Base-by-base conservation (phyloP, 495 filamentous ascomycete genomes). In the Penicillium cataractarum region DNA sequence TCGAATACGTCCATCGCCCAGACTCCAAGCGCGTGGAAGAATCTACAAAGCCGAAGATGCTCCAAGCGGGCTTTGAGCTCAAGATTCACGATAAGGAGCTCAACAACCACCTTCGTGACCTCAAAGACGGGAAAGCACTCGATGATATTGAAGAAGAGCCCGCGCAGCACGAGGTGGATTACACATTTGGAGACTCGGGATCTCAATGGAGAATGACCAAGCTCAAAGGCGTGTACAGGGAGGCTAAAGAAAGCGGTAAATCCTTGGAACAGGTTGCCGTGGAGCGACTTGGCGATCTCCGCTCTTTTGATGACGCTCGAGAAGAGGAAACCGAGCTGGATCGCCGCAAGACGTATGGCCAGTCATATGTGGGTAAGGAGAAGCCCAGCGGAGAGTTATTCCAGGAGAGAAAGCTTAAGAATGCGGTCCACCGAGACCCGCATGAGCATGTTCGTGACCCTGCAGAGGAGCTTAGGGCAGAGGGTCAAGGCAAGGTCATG, bases 191-290 rank as follows among this genome's bases (percentile, higher is more conserved):
- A 19, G 96, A 99, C 73, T 73, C 85, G 15, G 95, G 96, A 0
- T 91, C 93, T 19, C 83, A 90, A 63, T 99, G 96, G 94, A 87
- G 95, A 49, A 97, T 98, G 94, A 94, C 88, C 33, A 97, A 92
- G 71, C 83, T 99, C 29, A 92, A 90, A 66, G 90, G 88, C 7
- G 89, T 97, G 19, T 97, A 96, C 76, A 84, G 88, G 54, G 85
- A 88, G 58, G 89, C 92, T 0, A 83, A 96, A 65, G 88, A 94
- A 68, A 87, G 79, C 10, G 88, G 88, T 3, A 82, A 80, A 55
- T 40, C 84, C 7, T 79, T 95, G 19, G 93, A 98, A 27, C 91
- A 93, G 29, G 78, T 97, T 57, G 95, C 95, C 1, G 61, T 89
- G 27, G 89, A 96, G 65, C 81, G 90, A 55, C 97, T 89, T 71